phyloP scores from a whole-genome alignment of 1,284 basidiomycete species.

The Cerrena zonata region DNA sequence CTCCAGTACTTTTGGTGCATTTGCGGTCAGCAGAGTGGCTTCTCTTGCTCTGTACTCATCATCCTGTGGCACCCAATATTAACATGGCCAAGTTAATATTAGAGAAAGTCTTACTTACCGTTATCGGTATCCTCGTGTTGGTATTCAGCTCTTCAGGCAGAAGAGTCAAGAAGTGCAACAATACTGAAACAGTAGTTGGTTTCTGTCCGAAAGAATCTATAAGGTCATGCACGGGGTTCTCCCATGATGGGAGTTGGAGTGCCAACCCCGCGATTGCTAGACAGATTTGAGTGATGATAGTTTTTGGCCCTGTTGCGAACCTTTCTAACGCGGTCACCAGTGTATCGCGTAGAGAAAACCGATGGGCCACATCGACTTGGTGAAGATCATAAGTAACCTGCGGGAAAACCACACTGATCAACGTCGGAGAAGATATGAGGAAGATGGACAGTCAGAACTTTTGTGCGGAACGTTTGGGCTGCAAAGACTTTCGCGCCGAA shows the following conservation, averaged over 20 bases:
- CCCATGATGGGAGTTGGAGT: conserved; percentile 88
- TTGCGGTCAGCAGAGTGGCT: conserved; percentile 62
- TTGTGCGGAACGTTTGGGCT: conserved; percentile 92
- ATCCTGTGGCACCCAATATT: conserved; percentile 43
- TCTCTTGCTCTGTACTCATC: conserved; percentile 74
- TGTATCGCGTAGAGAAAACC: conserved; percentile 81
- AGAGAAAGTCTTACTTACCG: conserved; percentile 49
- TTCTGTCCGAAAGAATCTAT: conserved; percentile 83
- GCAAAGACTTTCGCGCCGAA: conserved; percentile 86
- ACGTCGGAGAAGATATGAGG: conserved; percentile 1
- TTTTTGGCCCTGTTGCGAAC: conserved; percentile 73
- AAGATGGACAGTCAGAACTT: conserved; percentile 49
- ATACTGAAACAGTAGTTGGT: conserved; percentile 74
- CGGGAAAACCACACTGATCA: conserved; percentile 9
- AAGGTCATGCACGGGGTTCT: conserved; percentile 74
- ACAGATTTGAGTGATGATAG: conserved; percentile 85
- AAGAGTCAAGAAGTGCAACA: conserved; percentile 88
- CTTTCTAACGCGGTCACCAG: conserved; percentile 71
- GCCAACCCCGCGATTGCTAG: conserved; percentile 88
- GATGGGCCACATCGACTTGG: conserved; percentile 73
- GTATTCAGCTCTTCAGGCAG: conserved; percentile 85
- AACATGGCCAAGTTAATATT: too few species aligned
- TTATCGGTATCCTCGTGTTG: conserved; percentile 85
- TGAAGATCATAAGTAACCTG: conserved; percentile 94
- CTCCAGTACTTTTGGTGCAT: conserved; percentile 70